Conservation (phyloP, 306 rosid species). For the Abrus pulchellus region DNA sequence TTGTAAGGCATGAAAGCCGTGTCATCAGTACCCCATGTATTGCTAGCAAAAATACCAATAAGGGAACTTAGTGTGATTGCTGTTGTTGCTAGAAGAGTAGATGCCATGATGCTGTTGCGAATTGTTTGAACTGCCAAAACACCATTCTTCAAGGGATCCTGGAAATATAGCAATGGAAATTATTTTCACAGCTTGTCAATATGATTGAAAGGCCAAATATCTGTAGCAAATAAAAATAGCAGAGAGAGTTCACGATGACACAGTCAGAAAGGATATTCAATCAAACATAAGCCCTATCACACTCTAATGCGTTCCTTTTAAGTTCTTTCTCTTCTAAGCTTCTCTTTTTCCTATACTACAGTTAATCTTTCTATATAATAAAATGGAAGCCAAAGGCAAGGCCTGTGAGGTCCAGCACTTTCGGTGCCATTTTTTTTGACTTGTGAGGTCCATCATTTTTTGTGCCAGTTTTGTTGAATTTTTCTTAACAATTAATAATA, state of each 20-base stretch:
- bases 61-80: conserved; percentile 85
- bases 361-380: background rate
- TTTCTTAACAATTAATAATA: too few relatives aligned
- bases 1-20: conserved; percentile 39
- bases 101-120: conserved; percentile 92
- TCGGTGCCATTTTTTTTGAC: too few relatives aligned
- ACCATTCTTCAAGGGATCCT: conserved; percentile 92
- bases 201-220: background rate
- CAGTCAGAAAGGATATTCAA: conserved; percentile 13
- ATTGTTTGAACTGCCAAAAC: conserved; percentile 81
- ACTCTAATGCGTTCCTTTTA: conserved; percentile 21
- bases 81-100: conserved; percentile 83
- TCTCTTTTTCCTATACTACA: background rate
- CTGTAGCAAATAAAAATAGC: background rate
- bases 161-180: conserved; percentile 49
- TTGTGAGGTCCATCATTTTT: too few relatives aligned
- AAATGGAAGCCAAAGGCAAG: background rate
- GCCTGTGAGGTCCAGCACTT: too few relatives aligned
- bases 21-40: conserved; percentile 51
- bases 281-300: conserved; percentile 6
- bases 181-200: conserved; percentile 12
- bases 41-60: conserved; percentile 78
- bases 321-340: background rate
- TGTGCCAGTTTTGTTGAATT: too few relatives aligned
- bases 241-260: background rate